Evolutionary conservation across 164 flowering plant species (phyloP).

Genomic region (Sextonia rubra): DNA sequence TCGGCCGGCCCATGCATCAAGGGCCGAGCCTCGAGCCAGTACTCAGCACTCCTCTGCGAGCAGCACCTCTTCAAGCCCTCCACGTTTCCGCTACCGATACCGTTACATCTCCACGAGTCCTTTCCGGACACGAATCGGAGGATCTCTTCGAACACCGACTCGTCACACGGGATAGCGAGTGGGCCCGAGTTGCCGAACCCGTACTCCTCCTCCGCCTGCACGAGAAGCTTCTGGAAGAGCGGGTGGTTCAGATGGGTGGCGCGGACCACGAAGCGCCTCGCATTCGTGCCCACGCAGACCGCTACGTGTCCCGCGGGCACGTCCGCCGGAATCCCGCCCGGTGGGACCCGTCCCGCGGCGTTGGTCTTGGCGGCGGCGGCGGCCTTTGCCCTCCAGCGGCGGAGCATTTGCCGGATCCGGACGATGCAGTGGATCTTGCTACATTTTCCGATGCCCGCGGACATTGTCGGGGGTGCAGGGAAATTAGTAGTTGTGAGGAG

Average conservation of each 20-base stretch:
- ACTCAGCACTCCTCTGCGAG: slow-evolving; percentile 34
- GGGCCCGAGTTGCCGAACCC: slow-evolving; percentile 70
- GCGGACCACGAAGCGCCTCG: slow-evolving; percentile 62
- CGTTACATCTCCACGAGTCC: slow-evolving; percentile 21
- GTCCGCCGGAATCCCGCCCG: slow-evolving; percentile 45
- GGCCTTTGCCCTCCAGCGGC: slow-evolving; percentile 75
- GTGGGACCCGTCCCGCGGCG: background rate
- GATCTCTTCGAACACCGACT: slow-evolving; percentile 63
- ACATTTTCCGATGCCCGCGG: slow-evolving; percentile 19
- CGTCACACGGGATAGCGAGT: slow-evolving; percentile 79
- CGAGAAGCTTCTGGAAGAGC: slow-evolving; percentile 53
- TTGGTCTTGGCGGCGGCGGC: slow-evolving; percentile 28
- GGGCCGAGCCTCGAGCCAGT: slow-evolving; percentile 64
- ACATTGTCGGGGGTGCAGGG: background rate
- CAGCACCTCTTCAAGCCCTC: slow-evolving; percentile 56
- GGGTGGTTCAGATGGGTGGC: slow-evolving; percentile 82
- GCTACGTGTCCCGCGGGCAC: slow-evolving; percentile 80
- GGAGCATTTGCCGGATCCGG: slow-evolving; percentile 56
- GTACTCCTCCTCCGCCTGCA: slow-evolving; percentile 76
- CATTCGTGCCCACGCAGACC: slow-evolving; percentile 66
- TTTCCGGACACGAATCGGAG: slow-evolving; percentile 48
- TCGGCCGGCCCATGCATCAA: slow-evolving; percentile 39
- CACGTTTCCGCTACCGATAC: slow-evolving; percentile 24
- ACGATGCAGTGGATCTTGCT: slow-evolving; percentile 36
- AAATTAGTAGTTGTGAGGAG: background rate